Conservation (phyloP, 2,329 filamentous ascomycete species). For the Didymella arachidicola region DNA sequence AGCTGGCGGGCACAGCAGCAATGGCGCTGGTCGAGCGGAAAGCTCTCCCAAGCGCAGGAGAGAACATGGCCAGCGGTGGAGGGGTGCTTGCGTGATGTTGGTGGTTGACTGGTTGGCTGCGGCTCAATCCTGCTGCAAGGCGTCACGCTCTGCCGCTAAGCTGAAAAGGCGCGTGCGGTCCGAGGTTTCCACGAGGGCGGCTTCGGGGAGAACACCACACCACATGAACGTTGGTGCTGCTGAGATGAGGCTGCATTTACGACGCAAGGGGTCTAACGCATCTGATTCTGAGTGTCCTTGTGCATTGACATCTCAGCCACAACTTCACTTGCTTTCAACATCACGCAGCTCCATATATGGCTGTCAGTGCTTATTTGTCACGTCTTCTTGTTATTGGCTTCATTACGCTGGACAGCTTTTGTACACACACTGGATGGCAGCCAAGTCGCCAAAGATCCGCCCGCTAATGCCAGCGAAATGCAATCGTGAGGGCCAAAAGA, state of each 20-base stretch:
- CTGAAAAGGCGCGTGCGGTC: not conserved
- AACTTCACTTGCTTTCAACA: not conserved
- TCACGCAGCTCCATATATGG: not conserved
- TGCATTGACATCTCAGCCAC: not conserved
- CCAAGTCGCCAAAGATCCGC: slow-evolving; percentile 6
- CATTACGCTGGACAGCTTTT: slow-evolving; percentile 15
- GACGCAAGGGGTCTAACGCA: too few species aligned
- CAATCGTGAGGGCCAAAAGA: slow-evolving; percentile 3
- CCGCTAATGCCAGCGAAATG: slow-evolving; percentile 25
- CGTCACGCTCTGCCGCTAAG: slow-evolving; percentile 24
- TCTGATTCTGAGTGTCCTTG: not conserved
- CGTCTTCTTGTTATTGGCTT: slow-evolving; percentile 1
- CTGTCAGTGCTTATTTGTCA: not conserved
- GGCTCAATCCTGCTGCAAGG: slow-evolving; percentile 31
- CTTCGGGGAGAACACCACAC: slow-evolving; percentile 10
- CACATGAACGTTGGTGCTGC: not conserved
- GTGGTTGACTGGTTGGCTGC: slow-evolving; percentile 27
- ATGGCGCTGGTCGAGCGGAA: slow-evolving; percentile 46
- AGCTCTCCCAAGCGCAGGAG: slow-evolving; percentile 49
- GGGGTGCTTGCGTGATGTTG: slow-evolving; percentile 23
- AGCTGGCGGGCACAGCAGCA: slow-evolving; percentile 42
- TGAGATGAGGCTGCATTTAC: not conserved
- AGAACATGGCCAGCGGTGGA: slow-evolving; percentile 49
- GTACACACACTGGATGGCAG: slow-evolving; percentile 6
- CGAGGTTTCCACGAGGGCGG: slow-evolving; percentile 12